These are phyloP conservation scores for Fusarium austroafricanum DNA, from an alignment of 2,329 filamentous ascomycete species.

Conservation along the genomic window DNA sequence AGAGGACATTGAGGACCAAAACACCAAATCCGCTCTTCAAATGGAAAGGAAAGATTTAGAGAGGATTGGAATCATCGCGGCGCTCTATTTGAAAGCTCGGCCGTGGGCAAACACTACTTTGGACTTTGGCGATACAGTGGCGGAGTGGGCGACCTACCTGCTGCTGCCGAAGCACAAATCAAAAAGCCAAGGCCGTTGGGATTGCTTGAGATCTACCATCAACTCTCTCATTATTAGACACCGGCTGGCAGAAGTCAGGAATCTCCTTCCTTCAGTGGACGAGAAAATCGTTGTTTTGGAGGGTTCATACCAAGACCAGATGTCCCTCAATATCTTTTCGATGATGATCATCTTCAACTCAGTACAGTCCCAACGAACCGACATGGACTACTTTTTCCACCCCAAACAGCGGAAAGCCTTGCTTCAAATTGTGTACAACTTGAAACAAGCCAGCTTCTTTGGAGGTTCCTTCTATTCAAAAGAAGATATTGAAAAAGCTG, in stretches of 20 bases:
- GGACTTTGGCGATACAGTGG: conserved; percentile 66
- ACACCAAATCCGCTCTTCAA: conserved; percentile 53
- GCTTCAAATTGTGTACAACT: conserved; percentile 76
- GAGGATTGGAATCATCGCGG: conserved; percentile 72
- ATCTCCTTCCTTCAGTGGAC: conserved; percentile 76
- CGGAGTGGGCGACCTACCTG: conserved; percentile 80
- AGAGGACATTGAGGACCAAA: background rate
- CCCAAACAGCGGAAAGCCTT: conserved; percentile 75
- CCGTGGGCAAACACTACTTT: conserved; percentile 77
- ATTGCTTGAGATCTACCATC: conserved; percentile 76
- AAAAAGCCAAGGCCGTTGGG: conserved; percentile 66
- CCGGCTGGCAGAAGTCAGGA: conserved; percentile 74
- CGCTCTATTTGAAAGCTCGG: conserved; percentile 78
- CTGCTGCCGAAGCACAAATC: conserved; percentile 65
- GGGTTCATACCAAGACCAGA: conserved; percentile 85
- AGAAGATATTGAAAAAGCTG: conserved; percentile 70
- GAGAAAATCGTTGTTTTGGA: conserved; percentile 80
- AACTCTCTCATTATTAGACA: conserved; percentile 86
- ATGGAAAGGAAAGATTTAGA: conserved; percentile 73
- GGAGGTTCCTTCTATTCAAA: conserved; percentile 79
- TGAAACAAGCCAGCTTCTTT: conserved; percentile 88
- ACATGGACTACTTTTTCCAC: conserved; percentile 91
- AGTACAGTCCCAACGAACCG: conserved; percentile 85
- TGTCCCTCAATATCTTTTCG: conserved; percentile 86
- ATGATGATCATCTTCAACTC: conserved; percentile 88